Base-by-base conservation (phyloP, 2,329 filamentous ascomycete genomes). In the Knoxdaviesia capensis region DNA sequence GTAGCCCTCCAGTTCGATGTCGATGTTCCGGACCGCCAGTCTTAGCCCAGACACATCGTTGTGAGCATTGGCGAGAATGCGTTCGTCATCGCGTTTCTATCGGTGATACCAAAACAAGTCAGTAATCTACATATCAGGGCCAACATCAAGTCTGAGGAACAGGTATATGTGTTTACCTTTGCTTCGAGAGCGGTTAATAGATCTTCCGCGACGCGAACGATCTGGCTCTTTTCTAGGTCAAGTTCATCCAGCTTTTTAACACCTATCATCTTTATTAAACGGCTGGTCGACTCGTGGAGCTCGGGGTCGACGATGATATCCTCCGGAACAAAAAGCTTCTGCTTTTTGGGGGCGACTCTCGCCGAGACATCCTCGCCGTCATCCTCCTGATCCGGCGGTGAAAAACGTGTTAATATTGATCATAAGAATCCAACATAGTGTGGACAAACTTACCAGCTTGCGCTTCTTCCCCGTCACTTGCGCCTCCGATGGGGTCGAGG, bases 1-100 rank as follows among this genome's bases (percentile, higher is more conserved):
- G 41, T 66, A 60, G 11, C 65, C 65, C 31, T 64, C 60, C 10
- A 67, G 51, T 40, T 68, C 62, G 20, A 50, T 52, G 43, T 71
- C 62, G 0, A 71, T 57, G 2, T 53, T 55, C 33, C 59, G 51
- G 32, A 69, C 63, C 1, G 64, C 54, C 10, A 57, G 54, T 32
- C 62, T 59, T 33, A 64, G 59, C 38, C 44, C 44, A 8, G 44
- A 45, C 2, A 40, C 40, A 39, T 50, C 44, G 5, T 59, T 54
- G 5, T 52, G 46, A 4, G 63, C 53, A 6, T 53, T 49, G 8
- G 49, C 50, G 46, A 67, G 65, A 2, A 66, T 62, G 4, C 61
- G 57, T 33, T 56, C 54, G 29, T 61, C 59, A 31, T 59, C 49
- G 42, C 61, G 49, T 44, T 48, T 44, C 43, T 44, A 31, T 3